Base-by-base conservation (phyloP, 1,284 basidiomycete species). In the Exobasidium rhododendri region DNA sequence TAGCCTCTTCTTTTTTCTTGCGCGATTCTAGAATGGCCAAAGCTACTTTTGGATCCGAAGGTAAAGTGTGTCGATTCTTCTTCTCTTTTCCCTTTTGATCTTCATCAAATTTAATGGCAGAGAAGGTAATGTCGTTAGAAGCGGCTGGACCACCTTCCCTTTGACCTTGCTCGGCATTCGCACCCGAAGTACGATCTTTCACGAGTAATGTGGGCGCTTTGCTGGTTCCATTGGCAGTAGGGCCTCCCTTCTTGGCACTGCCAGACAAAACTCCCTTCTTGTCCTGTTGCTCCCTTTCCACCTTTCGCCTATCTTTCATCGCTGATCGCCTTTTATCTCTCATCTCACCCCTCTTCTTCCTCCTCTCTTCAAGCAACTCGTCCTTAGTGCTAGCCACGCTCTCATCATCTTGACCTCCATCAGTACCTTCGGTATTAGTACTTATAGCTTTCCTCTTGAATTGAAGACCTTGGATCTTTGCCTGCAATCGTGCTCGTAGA, bases 21-120 rank as follows among this genome's bases (percentile, higher is more conserved):
- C 73, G 67, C 3, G 67, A 66, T 56, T 78, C 75, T 4, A 78
- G 59, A 17, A 73, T 65, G 45, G 75, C 72, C 17, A 78, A 65
- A 40, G 77, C 77, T 2, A 70, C 64, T 55, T 78, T 78, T 32
- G 77, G 75, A 55, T 78, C 74, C 13, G 67, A 72, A 0, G 75
- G 75, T 40, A 78, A 54, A 1, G 74, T 67, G 3, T 73, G 68
- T 49, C 66, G 70, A 58, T 56, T 73, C 65, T 75, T 76, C 55
- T 71, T 73, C 50, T 60, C 62, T 22, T 56, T 17, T 17, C 6
- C 46, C 31, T 60, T 52, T 10, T 56, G 54, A 7, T 46, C 54
- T 20, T 46, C 52, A 6, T 63, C 52, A 59, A 74, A 74, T 62
- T 70, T 52, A 59, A 74, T 63, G 7, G 65, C 53, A 10, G 68